Evolutionary conservation across 768 basidiomycete species (phyloP).

Genomic region (Amanita phalloides): DNA sequence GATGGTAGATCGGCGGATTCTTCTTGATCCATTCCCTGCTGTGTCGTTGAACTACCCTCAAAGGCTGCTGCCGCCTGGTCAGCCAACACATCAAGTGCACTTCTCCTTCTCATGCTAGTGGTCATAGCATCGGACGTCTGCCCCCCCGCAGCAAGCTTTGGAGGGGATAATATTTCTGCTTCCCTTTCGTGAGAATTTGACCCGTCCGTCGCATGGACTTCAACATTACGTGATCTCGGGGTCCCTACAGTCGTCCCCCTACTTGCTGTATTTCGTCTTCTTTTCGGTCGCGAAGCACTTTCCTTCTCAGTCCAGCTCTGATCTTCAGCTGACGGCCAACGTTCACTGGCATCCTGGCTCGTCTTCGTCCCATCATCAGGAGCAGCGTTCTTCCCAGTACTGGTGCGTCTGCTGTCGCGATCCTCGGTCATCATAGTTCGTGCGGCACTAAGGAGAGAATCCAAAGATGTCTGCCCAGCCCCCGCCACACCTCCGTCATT

Average conservation of each 20-base stretch:
- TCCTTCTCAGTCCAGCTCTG: neutral
- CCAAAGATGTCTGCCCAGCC: slow-evolving; percentile 31
- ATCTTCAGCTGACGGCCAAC: neutral
- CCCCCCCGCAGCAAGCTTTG: slow-evolving; percentile 9
- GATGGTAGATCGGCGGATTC: neutral
- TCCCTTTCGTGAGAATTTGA: neutral
- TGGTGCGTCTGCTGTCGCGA: slow-evolving; percentile 13
- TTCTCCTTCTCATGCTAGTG: slow-evolving; percentile 11
- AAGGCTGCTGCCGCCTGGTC: slow-evolving; percentile 56
- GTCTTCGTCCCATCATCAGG: slow-evolving; percentile 8
- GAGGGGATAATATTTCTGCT: slow-evolving; percentile 1
- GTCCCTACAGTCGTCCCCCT: neutral
- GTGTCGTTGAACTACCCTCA: slow-evolving; percentile 20
- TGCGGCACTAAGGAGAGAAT: slow-evolving; percentile 52
- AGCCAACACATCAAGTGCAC: slow-evolving; percentile 63
- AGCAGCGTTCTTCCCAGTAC: slow-evolving; percentile 9
- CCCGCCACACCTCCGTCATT: neutral
- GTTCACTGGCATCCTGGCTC: neutral
- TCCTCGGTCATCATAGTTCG: slow-evolving; percentile 39
- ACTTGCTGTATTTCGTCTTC: neutral
- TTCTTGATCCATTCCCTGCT: neutral
- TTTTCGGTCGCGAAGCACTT: neutral
- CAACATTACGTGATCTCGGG: neutral
- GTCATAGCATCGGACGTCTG: slow-evolving; percentile 14
- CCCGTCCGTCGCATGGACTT: neutral